Conservation (phyloP, 1,139 yeast genomes). For the Scheffersomyces parashehatae region DNA sequence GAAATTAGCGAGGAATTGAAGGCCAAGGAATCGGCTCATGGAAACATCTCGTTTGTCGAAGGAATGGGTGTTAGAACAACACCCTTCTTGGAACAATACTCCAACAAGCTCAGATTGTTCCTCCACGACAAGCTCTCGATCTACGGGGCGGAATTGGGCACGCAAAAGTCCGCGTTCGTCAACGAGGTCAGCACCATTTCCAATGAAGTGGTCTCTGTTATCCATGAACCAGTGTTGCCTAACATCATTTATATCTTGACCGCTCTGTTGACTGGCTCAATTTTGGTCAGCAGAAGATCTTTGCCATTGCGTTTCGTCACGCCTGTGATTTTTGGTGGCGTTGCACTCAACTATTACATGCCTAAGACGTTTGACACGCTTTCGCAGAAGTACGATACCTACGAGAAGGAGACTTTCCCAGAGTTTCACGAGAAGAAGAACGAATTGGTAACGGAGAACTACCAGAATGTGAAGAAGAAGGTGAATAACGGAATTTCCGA, state of each 20-base stretch:
- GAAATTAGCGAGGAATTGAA: constrained; percentile 36
- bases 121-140: constrained; percentile 38
- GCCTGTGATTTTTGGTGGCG: constrained; percentile 52
- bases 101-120: constrained; percentile 38
- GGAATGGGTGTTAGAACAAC: constrained; percentile 57
- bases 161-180: constrained; percentile 43
- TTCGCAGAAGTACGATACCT: constrained; percentile 8
- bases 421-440: constrained; percentile 12
- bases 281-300: constrained; percentile 47
- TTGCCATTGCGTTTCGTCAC: constrained; percentile 51
- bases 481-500: constrained; percentile 6
- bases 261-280: constrained; percentile 55
- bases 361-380: constrained; percentile 31
- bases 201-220: constrained; percentile 22
- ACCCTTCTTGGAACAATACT: constrained; percentile 44
- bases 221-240: constrained; percentile 54
- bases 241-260: constrained; percentile 55
- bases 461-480: constrained; percentile 12
- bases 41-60: constrained; percentile 42
- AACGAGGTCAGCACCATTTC: constrained; percentile 39
- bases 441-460: constrained; percentile 14
- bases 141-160: constrained; percentile 42
- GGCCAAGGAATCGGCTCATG: constrained; percentile 41
- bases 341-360: constrained; percentile 38
- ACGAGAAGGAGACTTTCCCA: constrained; percentile 13